phyloP scores from a whole-genome alignment of 768 basidiomycete genomes.

The Xerocomellus dryophilus region DNA sequence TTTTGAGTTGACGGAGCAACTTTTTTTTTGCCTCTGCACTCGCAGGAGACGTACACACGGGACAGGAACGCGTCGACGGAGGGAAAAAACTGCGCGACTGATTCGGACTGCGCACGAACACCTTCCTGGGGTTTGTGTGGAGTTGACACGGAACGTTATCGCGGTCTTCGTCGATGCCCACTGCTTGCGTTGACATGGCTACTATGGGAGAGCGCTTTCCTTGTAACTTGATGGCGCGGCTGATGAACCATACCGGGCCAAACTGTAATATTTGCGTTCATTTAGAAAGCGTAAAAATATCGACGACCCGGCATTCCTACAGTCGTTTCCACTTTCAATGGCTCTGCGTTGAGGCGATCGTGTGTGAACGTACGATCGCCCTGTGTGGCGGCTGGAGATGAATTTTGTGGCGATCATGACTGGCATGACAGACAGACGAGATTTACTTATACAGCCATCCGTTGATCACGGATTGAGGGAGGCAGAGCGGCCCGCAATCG shows the following conservation, averaged over 20 bases:
- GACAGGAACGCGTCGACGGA: slow-evolving; percentile 6
- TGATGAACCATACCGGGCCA: neutral
- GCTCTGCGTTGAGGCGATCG: neutral
- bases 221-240: neutral
- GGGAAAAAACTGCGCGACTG: neutral
- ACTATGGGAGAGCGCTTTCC: slow-evolving; percentile 12
- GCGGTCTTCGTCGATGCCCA: neutral
- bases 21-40: neutral
- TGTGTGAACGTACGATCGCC: slow-evolving; percentile 4
- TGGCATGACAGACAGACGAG: neutral
- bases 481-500: slow-evolving; percentile 15
- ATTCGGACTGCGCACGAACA: neutral
- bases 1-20: neutral
- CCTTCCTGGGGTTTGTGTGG: slow-evolving; percentile 11
- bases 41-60: neutral
- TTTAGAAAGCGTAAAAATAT: neutral
- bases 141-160: neutral
- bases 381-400: slow-evolving; percentile 12
- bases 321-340: neutral
- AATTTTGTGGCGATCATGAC: slow-evolving; percentile 23
- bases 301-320: neutral
- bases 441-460: neutral
- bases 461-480: slow-evolving; percentile 17
- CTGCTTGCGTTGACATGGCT: slow-evolving; percentile 16
- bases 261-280: slow-evolving; percentile 1